Evolutionary conservation across 768 basidiomycete genomes (phyloP), one percentile per base, ranked within the genome.

Genomic region (Leccinum uliginosum): DNA sequence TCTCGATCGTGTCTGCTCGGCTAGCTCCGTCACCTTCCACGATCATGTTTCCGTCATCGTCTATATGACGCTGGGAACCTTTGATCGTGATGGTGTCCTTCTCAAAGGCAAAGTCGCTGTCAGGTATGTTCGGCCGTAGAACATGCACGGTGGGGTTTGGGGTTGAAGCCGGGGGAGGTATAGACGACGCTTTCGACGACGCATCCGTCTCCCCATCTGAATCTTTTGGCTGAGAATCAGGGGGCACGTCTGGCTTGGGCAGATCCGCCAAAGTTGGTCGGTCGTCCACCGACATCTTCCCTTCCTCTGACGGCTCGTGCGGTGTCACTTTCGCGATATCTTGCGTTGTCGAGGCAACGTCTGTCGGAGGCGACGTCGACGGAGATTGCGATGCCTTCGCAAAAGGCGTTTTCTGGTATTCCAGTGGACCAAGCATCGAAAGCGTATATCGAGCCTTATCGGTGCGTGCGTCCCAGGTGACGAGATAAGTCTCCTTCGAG

Each of bases 101-200:
- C 21, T 71, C 59, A 50, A 71, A 71, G 7, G 4, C 24, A 24
- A 71, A 73, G 15, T 65, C 60, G 11, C 51, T 54, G 3, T 63
- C 63, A 8, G 47, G 46, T 29, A 71, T 54, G 52, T 67, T 56
- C 35, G 63, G 44, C 26, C 62, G 57, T 11, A 71, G 17, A 50
- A 61, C 23, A 50, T 50, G 60, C 7, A 52, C 11, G 10, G 44
- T 58, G 21, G 50, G 38, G 15, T 57, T 50, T 7, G 47, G 34
- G n/a, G 21, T 49, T 19, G 46, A 11, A 10, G n/a, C 38, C 3
- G 24, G 44, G 19, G 9, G 2, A 24, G 21, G 19, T 51, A 40
- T 50, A 1, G 55, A 48, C 30, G 60, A 24, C 0, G 49, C 35
- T 45, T 56, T 57, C 26, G 50, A 35, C 14, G 51, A 26, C 2